Evolutionary conservation across 108 stramenopile genomes (phyloP), one percentile per base, ranked within the genome.

Genomic region (Skeletonema tropicum): DNA sequence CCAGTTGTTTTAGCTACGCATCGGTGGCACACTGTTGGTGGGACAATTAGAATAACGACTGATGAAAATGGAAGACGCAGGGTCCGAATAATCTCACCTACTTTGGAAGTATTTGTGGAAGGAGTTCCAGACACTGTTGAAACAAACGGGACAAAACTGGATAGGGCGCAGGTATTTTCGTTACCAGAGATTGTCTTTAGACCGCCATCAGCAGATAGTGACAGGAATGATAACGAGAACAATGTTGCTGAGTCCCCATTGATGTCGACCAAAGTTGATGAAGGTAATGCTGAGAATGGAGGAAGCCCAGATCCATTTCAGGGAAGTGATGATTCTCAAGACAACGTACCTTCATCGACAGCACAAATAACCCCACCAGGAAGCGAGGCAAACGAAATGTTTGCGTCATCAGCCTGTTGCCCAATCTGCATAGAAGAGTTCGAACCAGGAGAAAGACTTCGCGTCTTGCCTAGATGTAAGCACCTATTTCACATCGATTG

Each of bases 341-440:
- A 17, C 30, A 61, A 36, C 15, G 19, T 57, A 33, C 32, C 60
- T 33, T 38, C 38, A 46, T 13, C 57, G 46, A 15, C 55, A 17
- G 38, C 61, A 14, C 52, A 38, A 62, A 13, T 52, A 15, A 26
- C 29, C 32, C 52, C 39, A 29, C 15, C 70, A 23, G 55, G 62
- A 38, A 48, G 46, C 46, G 30, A 21, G 3, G 59, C 57, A 26
- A 63, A 41, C 5, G 72, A 68, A 12, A 31, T 26, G 29, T 79
- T 68, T 57, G 70, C 63, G 25, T 79, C 72, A 10, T 79, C 66
- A 15, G 25, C 71, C 17, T 74, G 79, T 23, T 97, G 97, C 70
- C 92, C 95, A 33, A 94, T 97, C 48, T 97, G 97, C 70, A 85
- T 97, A 45, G 94, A 92, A 12, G 97, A 97, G 32, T 97, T 94